Evolutionary conservation across 345 rosid genomes (phyloP).

Genomic region (Xanthoceras sorbifolium): DNA sequence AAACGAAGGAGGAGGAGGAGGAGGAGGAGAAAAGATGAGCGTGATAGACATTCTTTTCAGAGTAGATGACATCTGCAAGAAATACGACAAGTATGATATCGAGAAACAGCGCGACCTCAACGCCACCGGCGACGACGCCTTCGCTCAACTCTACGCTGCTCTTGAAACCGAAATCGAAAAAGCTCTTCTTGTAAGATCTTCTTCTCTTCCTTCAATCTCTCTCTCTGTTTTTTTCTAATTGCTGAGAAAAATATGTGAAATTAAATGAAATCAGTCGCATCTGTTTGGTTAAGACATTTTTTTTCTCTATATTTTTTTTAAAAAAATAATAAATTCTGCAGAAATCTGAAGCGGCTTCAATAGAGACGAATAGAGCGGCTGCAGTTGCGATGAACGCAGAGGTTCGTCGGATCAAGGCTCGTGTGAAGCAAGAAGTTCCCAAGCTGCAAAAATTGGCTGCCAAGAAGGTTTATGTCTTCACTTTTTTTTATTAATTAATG

Average conservation of each 20-base stretch:
- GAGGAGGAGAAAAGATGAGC: slow-evolving; percentile 40
- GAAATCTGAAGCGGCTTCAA: slow-evolving; percentile 66
- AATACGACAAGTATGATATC: slow-evolving; percentile 71
- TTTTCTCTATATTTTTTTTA: neutral
- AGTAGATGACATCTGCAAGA: slow-evolving; percentile 81
- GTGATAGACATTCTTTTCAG: slow-evolving; percentile 69
- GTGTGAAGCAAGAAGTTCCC: slow-evolving; percentile 65
- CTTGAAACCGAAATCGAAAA: slow-evolving; percentile 60
- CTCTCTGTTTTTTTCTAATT: neutral
- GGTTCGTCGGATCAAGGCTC: slow-evolving; percentile 71
- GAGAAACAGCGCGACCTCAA: slow-evolving; percentile 63
- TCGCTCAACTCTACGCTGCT: slow-evolving; percentile 54
- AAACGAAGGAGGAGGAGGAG: too few relatives aligned
- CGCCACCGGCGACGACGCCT: slow-evolving; percentile 70
- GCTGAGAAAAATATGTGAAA: too few relatives aligned
- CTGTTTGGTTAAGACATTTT: neutral
- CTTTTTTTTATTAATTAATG: neutral
- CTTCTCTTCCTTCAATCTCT: neutral
- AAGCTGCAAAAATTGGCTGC: slow-evolving; percentile 64
- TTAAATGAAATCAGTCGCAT: too few relatives aligned
- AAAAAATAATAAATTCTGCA: slow-evolving; percentile 19
- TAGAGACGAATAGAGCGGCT: slow-evolving; percentile 66
- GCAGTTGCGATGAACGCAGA: slow-evolving; percentile 75
- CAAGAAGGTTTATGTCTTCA: slow-evolving; percentile 51
- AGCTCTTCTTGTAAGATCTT: slow-evolving; percentile 39